These are phyloP conservation scores for Flagelloscypha sp. DNA, from an alignment of 768 basidiomycete genomes.

Conservation along the genomic window DNA sequence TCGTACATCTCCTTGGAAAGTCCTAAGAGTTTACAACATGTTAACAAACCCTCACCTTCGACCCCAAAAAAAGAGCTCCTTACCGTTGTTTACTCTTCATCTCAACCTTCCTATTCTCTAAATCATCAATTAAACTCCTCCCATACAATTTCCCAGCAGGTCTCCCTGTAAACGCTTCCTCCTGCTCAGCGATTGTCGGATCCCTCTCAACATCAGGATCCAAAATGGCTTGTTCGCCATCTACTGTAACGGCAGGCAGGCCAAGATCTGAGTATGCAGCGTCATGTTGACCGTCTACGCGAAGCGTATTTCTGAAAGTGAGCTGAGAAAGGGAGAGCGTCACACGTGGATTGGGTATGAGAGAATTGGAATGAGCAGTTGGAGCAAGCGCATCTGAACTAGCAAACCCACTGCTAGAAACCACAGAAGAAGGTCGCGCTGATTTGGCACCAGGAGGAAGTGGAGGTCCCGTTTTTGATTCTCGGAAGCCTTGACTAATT, in stretches of 20 bases:
- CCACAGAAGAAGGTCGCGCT: constrained; percentile 31
- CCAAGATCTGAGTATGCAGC: constrained; percentile 56
- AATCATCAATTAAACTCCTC: constrained; percentile 82
- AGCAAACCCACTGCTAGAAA: no score
- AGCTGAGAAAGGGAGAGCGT: constrained; percentile 73
- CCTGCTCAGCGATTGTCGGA: constrained; percentile 20
- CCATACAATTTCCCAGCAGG: constrained; percentile 81
- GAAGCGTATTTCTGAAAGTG: constrained; percentile 76
- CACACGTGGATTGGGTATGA: constrained; percentile 70
- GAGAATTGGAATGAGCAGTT: constrained; percentile 51
- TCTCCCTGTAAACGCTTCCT: constrained; percentile 29
- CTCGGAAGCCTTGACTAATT: constrained; percentile 44
- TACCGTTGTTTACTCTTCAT: constrained; percentile 84
- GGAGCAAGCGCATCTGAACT: constrained; percentile 19
- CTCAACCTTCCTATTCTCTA: constrained; percentile 73
- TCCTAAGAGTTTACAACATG: constrained; percentile 33
- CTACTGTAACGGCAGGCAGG: constrained; percentile 65
- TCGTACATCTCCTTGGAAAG: constrained; percentile 81
- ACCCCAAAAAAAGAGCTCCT: constrained; percentile 12
- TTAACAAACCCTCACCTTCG: constrained; percentile 1
- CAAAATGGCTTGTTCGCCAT: constrained; percentile 69
- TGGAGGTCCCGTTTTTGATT: constrained; percentile 64
- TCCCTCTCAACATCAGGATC: constrained; percentile 24
- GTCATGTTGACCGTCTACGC: constrained; percentile 60
- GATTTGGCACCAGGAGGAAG: constrained; percentile 68